These are phyloP conservation scores for Mariannaea sp. DNA, from an alignment of 2,329 filamentous ascomycete genomes.

Conservation along the genomic window DNA sequence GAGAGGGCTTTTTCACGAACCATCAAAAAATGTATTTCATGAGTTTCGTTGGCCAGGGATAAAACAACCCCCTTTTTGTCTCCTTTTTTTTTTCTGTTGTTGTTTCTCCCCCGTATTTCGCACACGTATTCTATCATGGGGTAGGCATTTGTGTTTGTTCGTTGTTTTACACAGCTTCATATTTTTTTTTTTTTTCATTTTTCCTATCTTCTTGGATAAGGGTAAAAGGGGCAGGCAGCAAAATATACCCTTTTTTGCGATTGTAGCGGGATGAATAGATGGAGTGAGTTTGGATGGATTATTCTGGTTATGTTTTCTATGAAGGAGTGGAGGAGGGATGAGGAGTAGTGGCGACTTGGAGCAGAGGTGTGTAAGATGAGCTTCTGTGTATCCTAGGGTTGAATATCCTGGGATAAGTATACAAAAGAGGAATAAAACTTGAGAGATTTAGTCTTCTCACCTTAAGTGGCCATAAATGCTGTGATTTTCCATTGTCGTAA, in stretches of 20 bases:
- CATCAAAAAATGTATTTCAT: no score
- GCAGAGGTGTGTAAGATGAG: background rate
- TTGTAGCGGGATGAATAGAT: conserved; percentile 15
- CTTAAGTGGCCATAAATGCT: no score
- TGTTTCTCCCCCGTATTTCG: no score
- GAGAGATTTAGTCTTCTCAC: background rate
- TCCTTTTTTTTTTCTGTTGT: no score
- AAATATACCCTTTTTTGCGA: conserved; percentile 16
- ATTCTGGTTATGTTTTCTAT: background rate
- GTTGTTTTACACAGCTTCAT: background rate
- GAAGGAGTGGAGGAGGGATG: background rate
- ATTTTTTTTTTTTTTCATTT: background rate
- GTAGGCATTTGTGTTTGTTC: background rate
- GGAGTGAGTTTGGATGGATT: conserved; percentile 12
- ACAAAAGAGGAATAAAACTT: conserved; percentile 4
- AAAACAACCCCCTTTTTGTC: no score
- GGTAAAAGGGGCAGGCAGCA: conserved; percentile 2
- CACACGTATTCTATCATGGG: background rate
- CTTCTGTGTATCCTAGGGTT: no score
- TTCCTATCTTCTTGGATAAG: background rate
- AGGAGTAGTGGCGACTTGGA: background rate
- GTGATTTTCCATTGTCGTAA: no score
- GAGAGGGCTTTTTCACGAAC: background rate
- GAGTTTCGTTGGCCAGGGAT: no score
- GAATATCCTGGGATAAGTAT: background rate